These are phyloP conservation scores for Komagataella populi DNA, from an alignment of 805 yeast species.

Conservation along the genomic window DNA sequence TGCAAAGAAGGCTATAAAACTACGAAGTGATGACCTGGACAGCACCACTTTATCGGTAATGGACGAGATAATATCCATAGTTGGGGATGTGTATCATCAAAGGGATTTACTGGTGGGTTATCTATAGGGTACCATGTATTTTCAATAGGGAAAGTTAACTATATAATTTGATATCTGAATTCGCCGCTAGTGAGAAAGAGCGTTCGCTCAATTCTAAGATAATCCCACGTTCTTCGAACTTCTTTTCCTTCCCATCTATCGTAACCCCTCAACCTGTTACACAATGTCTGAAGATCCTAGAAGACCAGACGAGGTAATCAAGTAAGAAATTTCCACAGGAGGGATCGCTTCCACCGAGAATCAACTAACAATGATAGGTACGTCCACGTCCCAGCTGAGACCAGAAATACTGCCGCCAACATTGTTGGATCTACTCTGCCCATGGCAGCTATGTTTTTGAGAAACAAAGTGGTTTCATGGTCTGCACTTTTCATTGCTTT, in stretches of 20 bases:
- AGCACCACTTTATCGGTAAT: slow-evolving; percentile 7
- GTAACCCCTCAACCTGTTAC: neutral
- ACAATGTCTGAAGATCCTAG: neutral
- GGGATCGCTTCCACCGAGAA: neutral
- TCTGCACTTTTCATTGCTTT: slow-evolving; percentile 36
- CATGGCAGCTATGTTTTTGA: slow-evolving; percentile 52
- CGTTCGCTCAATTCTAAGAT: neutral
- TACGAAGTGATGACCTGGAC: slow-evolving; percentile 9
- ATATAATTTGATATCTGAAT: neutral
- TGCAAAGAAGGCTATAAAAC: slow-evolving; percentile 21
- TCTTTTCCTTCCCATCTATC: neutral
- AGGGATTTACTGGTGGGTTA: slow-evolving; percentile 9
- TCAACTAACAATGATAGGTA: slow-evolving; percentile 16
- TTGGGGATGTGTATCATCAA: slow-evolving; percentile 12
- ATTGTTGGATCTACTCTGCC: slow-evolving; percentile 41
- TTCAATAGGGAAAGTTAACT: neutral
- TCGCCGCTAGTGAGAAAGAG: neutral
- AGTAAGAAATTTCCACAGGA: neutral
- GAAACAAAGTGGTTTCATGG: slow-evolving; percentile 43
- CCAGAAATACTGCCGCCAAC: slow-evolving; percentile 28
- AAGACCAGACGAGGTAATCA: neutral
- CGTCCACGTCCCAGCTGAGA: slow-evolving; percentile 32
- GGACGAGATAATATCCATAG: slow-evolving; percentile 9
- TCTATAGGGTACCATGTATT: neutral
- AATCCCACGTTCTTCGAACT: neutral